A percentile compares a stretch with the other conserved stretches of the same genome.
These are phyloP conservation scores for Populus euphratica DNA, from an alignment of 345 rosid genomes.

Conservation along the genomic window DNA sequence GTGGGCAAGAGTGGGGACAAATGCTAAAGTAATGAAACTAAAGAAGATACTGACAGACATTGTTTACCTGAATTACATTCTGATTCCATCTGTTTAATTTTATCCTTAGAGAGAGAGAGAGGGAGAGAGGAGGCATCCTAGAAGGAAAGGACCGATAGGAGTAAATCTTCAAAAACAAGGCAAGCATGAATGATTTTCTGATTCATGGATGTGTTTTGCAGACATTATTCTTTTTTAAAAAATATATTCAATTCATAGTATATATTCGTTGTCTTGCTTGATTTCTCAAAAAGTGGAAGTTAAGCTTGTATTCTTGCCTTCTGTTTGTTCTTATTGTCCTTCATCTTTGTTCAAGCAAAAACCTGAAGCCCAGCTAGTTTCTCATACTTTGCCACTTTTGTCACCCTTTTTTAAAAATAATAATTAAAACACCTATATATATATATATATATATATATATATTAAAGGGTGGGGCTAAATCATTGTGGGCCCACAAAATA, in stretches of 20 bases:
- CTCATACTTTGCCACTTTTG: neutral
- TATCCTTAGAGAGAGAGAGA: neutral
- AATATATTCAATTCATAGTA: neutral
- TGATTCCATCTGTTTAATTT: neutral
- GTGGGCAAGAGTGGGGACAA: neutral
- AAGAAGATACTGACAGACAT: neutral
- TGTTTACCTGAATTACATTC: neutral
- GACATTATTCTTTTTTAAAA: neutral
- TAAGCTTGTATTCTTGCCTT: neutral
- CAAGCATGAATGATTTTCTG: neutral
- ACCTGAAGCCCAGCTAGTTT: neutral
- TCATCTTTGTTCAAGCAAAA: neutral
- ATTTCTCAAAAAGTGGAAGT: neutral
- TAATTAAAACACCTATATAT: too few species aligned
- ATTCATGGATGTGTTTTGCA: neutral
- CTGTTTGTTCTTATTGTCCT: neutral
- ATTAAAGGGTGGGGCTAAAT: too few species aligned
- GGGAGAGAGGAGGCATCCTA: neutral
- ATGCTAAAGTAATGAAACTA: neutral
- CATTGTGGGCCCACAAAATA: too few species aligned
- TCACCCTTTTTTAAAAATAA: neutral
- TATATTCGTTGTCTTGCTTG: neutral
- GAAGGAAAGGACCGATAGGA: neutral
- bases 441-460: too few species aligned
- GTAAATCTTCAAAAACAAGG: constrained; percentile 1